Conservation (phyloP, 139 green algal genomes). For the Chlorella sp. region DNA sequence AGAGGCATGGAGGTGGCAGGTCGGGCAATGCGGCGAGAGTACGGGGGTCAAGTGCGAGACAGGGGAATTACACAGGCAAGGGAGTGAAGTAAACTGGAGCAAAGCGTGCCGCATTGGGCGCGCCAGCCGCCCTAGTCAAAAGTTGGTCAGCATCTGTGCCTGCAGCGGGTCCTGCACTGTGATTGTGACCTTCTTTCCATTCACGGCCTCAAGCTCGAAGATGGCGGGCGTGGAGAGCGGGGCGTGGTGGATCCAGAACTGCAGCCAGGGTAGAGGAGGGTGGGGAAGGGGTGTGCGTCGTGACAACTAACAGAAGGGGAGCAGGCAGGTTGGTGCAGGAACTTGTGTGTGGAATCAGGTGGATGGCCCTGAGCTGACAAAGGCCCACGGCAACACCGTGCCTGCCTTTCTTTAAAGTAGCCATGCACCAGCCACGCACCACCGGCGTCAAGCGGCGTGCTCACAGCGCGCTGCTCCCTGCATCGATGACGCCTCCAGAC, state of each 20-base stretch:
- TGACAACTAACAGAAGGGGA: not conserved
- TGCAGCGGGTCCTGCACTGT: not conserved
- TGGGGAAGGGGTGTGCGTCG: too few relatives aligned
- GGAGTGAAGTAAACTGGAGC: too few relatives aligned
- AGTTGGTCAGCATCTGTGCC: too few relatives aligned
- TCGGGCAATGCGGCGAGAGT: too few relatives aligned
- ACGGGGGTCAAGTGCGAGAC: too few relatives aligned
- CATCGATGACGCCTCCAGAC: too few relatives aligned
- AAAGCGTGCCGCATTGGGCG: too few relatives aligned
- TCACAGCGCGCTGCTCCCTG: too few relatives aligned
- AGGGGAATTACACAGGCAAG: too few relatives aligned
- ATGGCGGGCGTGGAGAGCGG: not conserved
- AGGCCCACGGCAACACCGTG: not conserved
- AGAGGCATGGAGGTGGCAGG: too few relatives aligned
- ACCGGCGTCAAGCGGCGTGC: not conserved
- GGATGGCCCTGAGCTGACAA: not conserved
- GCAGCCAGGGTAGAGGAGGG: not conserved
- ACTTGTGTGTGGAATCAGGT: not conserved
- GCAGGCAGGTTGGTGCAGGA: not conserved
- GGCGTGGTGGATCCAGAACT: constrained; percentile 25
- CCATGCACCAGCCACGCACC: not conserved
- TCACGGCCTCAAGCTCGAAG: constrained; percentile 26
- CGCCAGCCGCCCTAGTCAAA: too few relatives aligned
- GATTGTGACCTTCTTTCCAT: not conserved
- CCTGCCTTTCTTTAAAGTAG: too few relatives aligned